phyloP scores from a whole-genome alignment of 2,329 filamentous ascomycete species.

The Hypocreales sp. region DNA sequence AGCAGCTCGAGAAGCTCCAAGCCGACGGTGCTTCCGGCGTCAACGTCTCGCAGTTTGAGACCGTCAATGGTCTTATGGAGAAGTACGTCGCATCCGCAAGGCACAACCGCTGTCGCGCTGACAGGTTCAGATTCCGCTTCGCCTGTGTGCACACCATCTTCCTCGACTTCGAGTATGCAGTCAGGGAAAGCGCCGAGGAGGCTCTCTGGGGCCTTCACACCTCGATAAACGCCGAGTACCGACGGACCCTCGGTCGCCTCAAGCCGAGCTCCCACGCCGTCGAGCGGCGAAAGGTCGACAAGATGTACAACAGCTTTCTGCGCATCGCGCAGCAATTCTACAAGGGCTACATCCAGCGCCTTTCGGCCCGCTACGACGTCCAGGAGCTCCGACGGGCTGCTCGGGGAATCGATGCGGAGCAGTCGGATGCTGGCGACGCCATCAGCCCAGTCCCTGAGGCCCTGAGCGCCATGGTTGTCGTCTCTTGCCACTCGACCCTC shows the following conservation, averaged over 20 bases:
- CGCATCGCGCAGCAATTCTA: conserved; percentile 84
- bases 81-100: too few species aligned
- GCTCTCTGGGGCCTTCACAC: conserved; percentile 68
- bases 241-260: conserved; percentile 47
- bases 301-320: conserved; percentile 70
- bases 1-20: conserved; percentile 26
- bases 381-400: conserved; percentile 30
- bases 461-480: conserved; percentile 44
- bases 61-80: conserved; percentile 25
- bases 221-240: conserved; percentile 64
- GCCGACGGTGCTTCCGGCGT: conserved; percentile 17
- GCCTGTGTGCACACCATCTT: conserved; percentile 60
- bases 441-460: conserved; percentile 28
- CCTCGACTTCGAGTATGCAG: conserved; percentile 52
- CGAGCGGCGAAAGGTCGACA: conserved; percentile 62
- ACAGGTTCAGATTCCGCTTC: conserved; percentile 56
- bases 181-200: conserved; percentile 47
- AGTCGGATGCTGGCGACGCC: conserved; percentile 25
- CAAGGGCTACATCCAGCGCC: conserved; percentile 64
- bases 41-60: conserved; percentile 26
- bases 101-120: too few species aligned
- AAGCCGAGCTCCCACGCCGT: conserved; percentile 36
- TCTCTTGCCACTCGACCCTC: conserved; percentile 68
- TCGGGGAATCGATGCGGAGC: conserved; percentile 24
- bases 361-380: conserved; percentile 46